Conservation (phyloP, 2,329 filamentous ascomycete genomes). For the Stachybotrys chlorohalonatus region DNA sequence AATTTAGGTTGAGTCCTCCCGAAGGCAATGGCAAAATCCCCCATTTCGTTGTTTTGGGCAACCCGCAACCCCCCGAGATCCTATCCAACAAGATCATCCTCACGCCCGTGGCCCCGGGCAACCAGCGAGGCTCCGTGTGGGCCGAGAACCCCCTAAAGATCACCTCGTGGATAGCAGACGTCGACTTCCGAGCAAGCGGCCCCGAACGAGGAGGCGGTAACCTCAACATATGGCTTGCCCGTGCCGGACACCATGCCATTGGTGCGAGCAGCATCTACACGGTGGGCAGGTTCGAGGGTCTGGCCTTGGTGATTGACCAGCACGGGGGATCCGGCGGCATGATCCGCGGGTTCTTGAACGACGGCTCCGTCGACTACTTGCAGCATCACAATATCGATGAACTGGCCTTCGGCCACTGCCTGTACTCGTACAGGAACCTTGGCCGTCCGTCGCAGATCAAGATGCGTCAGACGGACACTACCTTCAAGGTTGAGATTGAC, state of each 20-base stretch:
- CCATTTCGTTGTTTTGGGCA: slow-evolving; percentile 45
- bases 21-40: slow-evolving; percentile 38
- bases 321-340: slow-evolving; percentile 71
- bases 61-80: slow-evolving; percentile 47
- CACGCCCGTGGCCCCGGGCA: slow-evolving; percentile 80
- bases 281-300: slow-evolving; percentile 76
- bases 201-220: slow-evolving; percentile 81
- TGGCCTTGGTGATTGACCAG: slow-evolving; percentile 78
- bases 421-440: slow-evolving; percentile 83
- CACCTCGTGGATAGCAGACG: slow-evolving; percentile 69
- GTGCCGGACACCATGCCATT: slow-evolving; percentile 55
- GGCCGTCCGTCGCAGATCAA: slow-evolving; percentile 75
- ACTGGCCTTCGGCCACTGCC: slow-evolving; percentile 88
- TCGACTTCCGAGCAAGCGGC: slow-evolving; percentile 82
- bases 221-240: slow-evolving; percentile 86
- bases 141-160: slow-evolving; percentile 52
- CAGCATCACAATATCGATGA: slow-evolving; percentile 68
- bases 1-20: slow-evolving; percentile 54
- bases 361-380: slow-evolving; percentile 73
- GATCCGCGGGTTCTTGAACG: slow-evolving; percentile 88
- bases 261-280: slow-evolving; percentile 76
- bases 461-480: slow-evolving; percentile 53
- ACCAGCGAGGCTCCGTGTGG: slow-evolving; percentile 79
- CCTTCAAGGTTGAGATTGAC: slow-evolving; percentile 74
- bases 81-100: slow-evolving; percentile 89